phyloP scores from a whole-genome alignment of 345 rosid species.

The Gossypium anomalum region DNA sequence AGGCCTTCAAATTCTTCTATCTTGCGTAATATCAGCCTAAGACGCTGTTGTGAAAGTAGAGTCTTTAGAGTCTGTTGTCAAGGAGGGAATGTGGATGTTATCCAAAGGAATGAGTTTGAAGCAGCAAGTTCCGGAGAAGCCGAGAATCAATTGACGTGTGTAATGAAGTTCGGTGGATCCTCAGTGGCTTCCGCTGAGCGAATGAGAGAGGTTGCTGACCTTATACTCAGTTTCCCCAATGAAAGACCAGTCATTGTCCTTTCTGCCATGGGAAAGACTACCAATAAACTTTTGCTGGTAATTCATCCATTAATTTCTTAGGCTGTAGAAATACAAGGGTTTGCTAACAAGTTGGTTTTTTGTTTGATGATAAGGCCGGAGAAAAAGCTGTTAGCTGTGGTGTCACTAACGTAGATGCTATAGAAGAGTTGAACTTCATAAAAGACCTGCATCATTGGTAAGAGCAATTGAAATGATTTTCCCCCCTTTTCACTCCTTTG shows the following conservation, averaged over 20 bases:
- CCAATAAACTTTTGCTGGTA: constrained; percentile 86
- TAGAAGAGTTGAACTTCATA: constrained; percentile 69
- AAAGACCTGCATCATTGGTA: constrained; percentile 73
- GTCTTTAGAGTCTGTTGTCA: constrained; percentile 36
- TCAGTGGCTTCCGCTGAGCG: constrained; percentile 79
- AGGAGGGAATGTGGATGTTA: constrained; percentile 29
- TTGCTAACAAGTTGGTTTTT: background rate
- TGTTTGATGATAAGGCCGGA: constrained; percentile 59
- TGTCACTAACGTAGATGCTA: constrained; percentile 55
- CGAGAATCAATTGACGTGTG: constrained; percentile 59
- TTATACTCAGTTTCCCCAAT: constrained; percentile 67
- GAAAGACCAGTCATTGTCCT: constrained; percentile 88
- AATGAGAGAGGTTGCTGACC: constrained; percentile 83
- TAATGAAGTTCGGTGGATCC: constrained; percentile 98
- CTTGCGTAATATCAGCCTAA: constrained; percentile 8
- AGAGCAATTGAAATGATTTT: background rate
- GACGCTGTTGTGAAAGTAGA: constrained; percentile 20
- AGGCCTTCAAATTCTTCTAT: constrained; percentile 11
- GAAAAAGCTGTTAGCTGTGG: constrained; percentile 94
- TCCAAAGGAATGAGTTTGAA: constrained; percentile 27
- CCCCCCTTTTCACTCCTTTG: background rate
- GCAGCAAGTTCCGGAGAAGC: constrained; percentile 12
- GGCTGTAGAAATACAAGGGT: background rate
- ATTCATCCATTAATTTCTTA: background rate
- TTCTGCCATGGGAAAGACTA: constrained; percentile 96